phyloP scores from a whole-genome alignment of 257 asterid genomes.

The Datura wrightii region DNA sequence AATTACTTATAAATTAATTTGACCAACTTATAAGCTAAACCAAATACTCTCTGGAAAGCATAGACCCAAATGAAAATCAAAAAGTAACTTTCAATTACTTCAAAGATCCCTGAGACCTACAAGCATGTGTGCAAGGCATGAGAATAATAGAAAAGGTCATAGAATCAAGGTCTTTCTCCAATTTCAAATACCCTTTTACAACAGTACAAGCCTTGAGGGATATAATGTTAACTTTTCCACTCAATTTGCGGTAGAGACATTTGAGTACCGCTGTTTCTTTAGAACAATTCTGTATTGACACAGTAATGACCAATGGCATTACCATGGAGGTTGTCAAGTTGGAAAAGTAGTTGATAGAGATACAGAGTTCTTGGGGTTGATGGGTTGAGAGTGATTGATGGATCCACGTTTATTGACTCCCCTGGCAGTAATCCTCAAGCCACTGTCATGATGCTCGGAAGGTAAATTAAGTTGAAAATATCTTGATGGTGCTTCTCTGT shows the following conservation, averaged over 20 bases:
- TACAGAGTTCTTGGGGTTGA: conserved; percentile 69
- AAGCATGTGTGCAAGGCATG: conserved; percentile 71
- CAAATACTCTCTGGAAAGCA: too few species aligned
- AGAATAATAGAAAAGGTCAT: conserved; percentile 52
- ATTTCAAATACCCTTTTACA: conserved; percentile 52
- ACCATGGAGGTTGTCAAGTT: conserved; percentile 89
- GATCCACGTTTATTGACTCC: conserved; percentile 64
- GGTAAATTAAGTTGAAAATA: conserved; percentile 40
- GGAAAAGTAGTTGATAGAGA: conserved; percentile 65
- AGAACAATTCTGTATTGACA: conserved; percentile 74
- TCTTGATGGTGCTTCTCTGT: not conserved
- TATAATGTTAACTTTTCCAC: conserved; percentile 47
- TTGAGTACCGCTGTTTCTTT: conserved; percentile 44
- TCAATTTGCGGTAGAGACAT: conserved; percentile 57
- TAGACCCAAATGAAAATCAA: conserved; percentile 69
- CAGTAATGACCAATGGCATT: conserved; percentile 84
- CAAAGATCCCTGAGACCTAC: conserved; percentile 66
- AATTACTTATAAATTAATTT: too few species aligned
- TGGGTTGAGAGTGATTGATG: conserved; percentile 72
- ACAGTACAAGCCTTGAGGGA: conserved; percentile 46
- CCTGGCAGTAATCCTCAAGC: conserved; percentile 98
- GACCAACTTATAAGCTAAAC: too few species aligned
- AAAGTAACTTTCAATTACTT: conserved; percentile 80
- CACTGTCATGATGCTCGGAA: conserved; percentile 91
- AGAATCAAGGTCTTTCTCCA: conserved; percentile 50